A percentile compares a stretch with the other conserved stretches of the same genome.
Conservation (phyloP, 1,284 basidiomycete species). For the Ustilago nuda region DNA sequence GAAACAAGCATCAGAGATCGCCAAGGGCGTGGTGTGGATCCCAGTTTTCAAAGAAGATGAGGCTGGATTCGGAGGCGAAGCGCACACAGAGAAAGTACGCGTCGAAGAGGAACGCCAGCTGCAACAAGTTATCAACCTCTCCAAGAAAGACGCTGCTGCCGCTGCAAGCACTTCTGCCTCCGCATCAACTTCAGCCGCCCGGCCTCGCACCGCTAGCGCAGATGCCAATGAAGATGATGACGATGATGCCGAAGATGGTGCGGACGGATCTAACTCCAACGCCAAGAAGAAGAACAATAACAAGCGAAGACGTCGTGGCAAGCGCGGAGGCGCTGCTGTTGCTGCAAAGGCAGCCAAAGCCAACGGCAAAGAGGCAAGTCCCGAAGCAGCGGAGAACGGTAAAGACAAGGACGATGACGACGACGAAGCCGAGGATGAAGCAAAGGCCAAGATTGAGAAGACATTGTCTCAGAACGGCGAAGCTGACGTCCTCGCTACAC, state of each 20-base stretch:
- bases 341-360: slow-evolving; percentile 73
- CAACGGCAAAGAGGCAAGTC: slow-evolving; percentile 71
- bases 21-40: slow-evolving; percentile 58
- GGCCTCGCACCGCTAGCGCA: neutral
- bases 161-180: neutral
- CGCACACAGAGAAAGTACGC: slow-evolving; percentile 26
- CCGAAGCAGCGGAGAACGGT: slow-evolving; percentile 57
- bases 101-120: slow-evolving; percentile 39
- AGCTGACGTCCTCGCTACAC: slow-evolving; percentile 9
- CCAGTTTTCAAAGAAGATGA: slow-evolving; percentile 55
- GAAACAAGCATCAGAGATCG: slow-evolving; percentile 45
- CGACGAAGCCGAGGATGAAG: slow-evolving; percentile 24
- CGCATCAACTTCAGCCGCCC: neutral
- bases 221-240: slow-evolving; percentile 29
- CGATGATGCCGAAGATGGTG: slow-evolving; percentile 27
- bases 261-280: slow-evolving; percentile 15
- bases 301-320: slow-evolving; percentile 63
- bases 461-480: neutral
- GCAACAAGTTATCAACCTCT: slow-evolving; percentile 35
- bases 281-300: slow-evolving; percentile 52
- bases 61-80: slow-evolving; percentile 36
- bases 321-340: slow-evolving; percentile 61
- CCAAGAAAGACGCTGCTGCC: slow-evolving; percentile 16
- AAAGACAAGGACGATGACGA: slow-evolving; percentile 70
- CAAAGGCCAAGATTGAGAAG: neutral